Conservation (phyloP, 2,329 filamentous ascomycete genomes). For the Cladorrhinum sp. region DNA sequence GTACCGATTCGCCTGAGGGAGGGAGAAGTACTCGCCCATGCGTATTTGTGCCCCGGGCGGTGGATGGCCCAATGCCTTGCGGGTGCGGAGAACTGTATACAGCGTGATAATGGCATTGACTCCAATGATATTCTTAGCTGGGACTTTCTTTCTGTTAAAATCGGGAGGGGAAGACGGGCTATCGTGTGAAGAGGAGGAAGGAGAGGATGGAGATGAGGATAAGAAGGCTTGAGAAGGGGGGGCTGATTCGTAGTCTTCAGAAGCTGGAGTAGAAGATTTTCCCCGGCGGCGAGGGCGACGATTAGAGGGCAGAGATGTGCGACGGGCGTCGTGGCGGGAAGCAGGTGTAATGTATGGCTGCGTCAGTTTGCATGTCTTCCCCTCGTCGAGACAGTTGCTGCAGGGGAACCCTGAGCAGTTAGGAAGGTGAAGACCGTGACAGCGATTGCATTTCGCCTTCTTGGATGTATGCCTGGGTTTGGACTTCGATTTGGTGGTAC, state of each 20-base stretch:
- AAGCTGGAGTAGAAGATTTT: no score
- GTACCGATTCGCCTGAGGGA: conserved; percentile 7
- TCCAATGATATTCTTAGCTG: neutral
- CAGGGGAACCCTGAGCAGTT: neutral
- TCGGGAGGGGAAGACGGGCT: neutral
- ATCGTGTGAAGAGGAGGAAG: neutral
- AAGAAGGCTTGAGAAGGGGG: neutral
- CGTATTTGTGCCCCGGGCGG: conserved; percentile 4
- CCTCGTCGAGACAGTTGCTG: neutral
- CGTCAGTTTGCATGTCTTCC: neutral
- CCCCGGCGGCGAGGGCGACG: no score
- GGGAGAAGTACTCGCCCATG: conserved; percentile 3
- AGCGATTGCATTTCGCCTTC: neutral
- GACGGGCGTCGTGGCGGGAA: no score
- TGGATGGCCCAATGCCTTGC: neutral
- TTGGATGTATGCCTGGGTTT: neutral
- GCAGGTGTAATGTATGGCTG: no score
- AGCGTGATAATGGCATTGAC: neutral
- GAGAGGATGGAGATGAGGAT: neutral
- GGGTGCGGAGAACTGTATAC: conserved; percentile 4
- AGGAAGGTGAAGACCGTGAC: neutral
- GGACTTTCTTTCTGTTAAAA: neutral
- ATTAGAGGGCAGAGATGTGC: no score
- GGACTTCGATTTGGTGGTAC: neutral
- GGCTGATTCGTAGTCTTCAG: neutral